Evolutionary conservation across 495 filamentous ascomycete genomes (phyloP).

Genomic region (Aspergillus nidulans): DNA sequence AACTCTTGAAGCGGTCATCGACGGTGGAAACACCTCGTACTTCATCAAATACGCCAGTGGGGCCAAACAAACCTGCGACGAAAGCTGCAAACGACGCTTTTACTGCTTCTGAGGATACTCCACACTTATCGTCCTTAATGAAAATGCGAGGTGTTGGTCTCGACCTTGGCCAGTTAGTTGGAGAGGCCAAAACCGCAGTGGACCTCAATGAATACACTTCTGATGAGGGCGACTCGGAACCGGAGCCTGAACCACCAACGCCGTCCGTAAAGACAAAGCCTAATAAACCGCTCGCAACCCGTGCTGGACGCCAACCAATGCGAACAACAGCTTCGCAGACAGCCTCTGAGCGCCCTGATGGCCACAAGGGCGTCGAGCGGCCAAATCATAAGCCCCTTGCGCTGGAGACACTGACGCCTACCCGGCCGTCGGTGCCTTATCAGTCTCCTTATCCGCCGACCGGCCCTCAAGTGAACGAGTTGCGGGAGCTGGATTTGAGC

Average conservation of each 20-base stretch:
- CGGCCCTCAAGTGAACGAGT: slow-evolving; percentile 30
- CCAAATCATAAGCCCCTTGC: slow-evolving; percentile 21
- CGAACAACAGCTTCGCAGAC: slow-evolving; percentile 54
- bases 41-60: slow-evolving; percentile 3
- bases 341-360: slow-evolving; percentile 45
- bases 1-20: slow-evolving; percentile 22
- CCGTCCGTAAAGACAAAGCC: slow-evolving; percentile 11
- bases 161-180: slow-evolving; percentile 54
- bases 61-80: slow-evolving; percentile 11
- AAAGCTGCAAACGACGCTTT: slow-evolving; percentile 24
- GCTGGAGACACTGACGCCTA: slow-evolving; percentile 30
- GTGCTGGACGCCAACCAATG: slow-evolving; percentile 46
- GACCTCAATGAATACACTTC: slow-evolving; percentile 27
- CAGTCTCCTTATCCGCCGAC: slow-evolving; percentile 29
- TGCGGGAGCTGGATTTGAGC: slow-evolving; percentile 58
- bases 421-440: slow-evolving; percentile 28
- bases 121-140: slow-evolving; percentile 70
- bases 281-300: slow-evolving; percentile 17
- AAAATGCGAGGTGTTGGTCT: slow-evolving; percentile 58
- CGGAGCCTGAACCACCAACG: slow-evolving; percentile 15
- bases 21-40: slow-evolving; percentile 33
- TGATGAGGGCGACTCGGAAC: slow-evolving; percentile 28
- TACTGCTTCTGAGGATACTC: slow-evolving; percentile 60
- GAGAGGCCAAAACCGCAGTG: slow-evolving; percentile 24
- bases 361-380: slow-evolving; percentile 50